Evolutionary conservation across 306 rosid genomes (phyloP).

Genomic region (Sindora glabra): DNA sequence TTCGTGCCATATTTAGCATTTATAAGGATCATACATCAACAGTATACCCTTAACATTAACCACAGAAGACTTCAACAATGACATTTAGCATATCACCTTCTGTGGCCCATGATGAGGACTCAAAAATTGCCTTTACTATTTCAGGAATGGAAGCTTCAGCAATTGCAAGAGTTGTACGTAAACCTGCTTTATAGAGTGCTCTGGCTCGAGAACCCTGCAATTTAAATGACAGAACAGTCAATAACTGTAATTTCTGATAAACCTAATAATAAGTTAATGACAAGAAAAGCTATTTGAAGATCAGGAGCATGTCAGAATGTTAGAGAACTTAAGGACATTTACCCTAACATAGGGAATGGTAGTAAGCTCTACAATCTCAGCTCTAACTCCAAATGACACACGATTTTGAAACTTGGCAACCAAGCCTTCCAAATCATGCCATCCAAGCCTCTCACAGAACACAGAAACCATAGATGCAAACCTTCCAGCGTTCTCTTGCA

Average conservation of each 20-base stretch:
- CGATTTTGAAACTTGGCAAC: constrained; percentile 92
- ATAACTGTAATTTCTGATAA: neutral
- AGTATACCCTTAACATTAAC: neutral
- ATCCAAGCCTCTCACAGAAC: constrained; percentile 95
- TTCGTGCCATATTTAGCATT: constrained; percentile 3
- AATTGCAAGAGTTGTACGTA: constrained; percentile 83
- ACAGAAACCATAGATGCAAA: constrained; percentile 94
- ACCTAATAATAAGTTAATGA: neutral
- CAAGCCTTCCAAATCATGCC: constrained; percentile 90
- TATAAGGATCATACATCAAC: constrained; percentile 6
- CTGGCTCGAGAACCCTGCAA: constrained; percentile 95
- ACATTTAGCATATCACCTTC: constrained; percentile 49
- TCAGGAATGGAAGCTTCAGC: constrained; percentile 92
- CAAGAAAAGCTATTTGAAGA: constrained; percentile 2
- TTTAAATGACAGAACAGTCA: constrained; percentile 21
- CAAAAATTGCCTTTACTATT: constrained; percentile 78
- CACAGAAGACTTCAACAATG: neutral
- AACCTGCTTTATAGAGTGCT: constrained; percentile 91
- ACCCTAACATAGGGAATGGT: constrained; percentile 85
- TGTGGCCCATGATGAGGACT: constrained; percentile 76
- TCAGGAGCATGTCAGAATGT: neutral
- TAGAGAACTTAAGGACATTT: constrained; percentile 8
- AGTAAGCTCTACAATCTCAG: constrained; percentile 95
- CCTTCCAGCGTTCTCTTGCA: constrained; percentile 97
- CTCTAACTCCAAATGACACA: constrained; percentile 89